Conservation (phyloP, 1,139 yeast species). For the Pichia sp. region DNA sequence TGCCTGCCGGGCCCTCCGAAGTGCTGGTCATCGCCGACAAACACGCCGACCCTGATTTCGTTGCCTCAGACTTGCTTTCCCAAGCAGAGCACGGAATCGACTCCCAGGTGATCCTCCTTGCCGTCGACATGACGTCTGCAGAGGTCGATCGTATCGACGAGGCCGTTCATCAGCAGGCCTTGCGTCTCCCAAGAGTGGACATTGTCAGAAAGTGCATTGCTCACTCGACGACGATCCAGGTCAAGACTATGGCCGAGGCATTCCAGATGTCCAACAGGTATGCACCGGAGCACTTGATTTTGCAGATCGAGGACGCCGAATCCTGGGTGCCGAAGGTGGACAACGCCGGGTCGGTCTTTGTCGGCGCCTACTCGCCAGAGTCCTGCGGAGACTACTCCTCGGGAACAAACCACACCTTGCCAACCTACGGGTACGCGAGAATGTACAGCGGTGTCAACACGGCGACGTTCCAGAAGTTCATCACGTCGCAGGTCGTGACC, state of each 20-base stretch:
- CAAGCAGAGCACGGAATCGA: conserved; percentile 99
- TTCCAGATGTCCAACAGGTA: conserved; percentile 79
- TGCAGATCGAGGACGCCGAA: conserved; percentile 78
- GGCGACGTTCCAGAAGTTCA: conserved; percentile 89
- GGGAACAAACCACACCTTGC: conserved; percentile 96
- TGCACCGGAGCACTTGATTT: conserved; percentile 96
- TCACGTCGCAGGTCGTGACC: conserved; percentile 87
- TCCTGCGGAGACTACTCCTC: conserved; percentile 97
- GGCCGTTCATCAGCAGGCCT: conserved; percentile 81
- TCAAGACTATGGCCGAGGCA: conserved; percentile 68
- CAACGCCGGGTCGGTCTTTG: conserved; percentile 94
- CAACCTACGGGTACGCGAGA: conserved; percentile 96
- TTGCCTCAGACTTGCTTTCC: conserved; percentile 88
- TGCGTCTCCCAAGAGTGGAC: conserved; percentile 84
- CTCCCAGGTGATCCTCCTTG: conserved; percentile 90
- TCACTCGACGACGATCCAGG: conserved; percentile 78
- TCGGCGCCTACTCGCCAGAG: conserved; percentile 94
- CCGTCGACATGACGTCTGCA: conserved; percentile 60
- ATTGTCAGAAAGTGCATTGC: conserved; percentile 88
- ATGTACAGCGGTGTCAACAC: conserved; percentile 98
- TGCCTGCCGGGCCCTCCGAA: conserved; percentile 99
- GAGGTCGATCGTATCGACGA: conserved; percentile 68
- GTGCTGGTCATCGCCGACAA: conserved; percentile 90
- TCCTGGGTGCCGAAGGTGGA: conserved; percentile 68
- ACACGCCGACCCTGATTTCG: conserved; percentile 87